Evolutionary conservation across 2,329 filamentous ascomycete species (phyloP), one percentile per base, ranked within the genome.

Genomic region (Talaromyces sp.): DNA sequence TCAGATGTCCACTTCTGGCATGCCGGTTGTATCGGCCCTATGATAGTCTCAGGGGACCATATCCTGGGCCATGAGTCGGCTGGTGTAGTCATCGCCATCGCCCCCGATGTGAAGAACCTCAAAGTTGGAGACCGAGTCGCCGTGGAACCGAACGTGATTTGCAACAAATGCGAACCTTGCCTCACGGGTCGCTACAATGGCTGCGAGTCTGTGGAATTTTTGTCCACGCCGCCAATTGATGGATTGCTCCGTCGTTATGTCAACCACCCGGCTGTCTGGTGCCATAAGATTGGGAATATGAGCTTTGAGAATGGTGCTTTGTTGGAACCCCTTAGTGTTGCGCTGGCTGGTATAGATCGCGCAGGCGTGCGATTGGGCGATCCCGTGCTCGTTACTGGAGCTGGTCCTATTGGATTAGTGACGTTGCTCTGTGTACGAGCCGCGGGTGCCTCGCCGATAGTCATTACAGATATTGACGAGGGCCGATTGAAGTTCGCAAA

Each of bases 1-100:
- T 96, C 90, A 61, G 92, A 97, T 75, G 87, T 97, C 58, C 93
- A 97, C 78, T 97, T 97, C 80, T 97, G 93, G 93, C 90, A 95
- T 72, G 88, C 89, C 52, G 93, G 93, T 64, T 89, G 89, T 78
- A 97, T 97, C 71, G 93, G 93, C 28, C 92, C 92, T 65, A 97
- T 97, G 92, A 87, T 97, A 63, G 93, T 97, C 50, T 83, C 83
- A 65, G 89, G 83, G 69, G 88, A 92, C 69, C 93, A 97, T 75
- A 91, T 97, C 69, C 86, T 97, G 19, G 93, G 93, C 64, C 93
- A 97, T 80, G 93, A 97, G 78, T 88, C 91, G 3, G 93, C 92
- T 63, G 86, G 80, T 40, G 88, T 74, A 68, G 76, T 97, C 60
- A 82, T 97, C 64, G 89, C 91, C 15, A 87, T 87, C 55, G 70